Evolutionary conservation across 2,329 filamentous ascomycete genomes (phyloP).

Genomic region (Coniochaeta sp.): DNA sequence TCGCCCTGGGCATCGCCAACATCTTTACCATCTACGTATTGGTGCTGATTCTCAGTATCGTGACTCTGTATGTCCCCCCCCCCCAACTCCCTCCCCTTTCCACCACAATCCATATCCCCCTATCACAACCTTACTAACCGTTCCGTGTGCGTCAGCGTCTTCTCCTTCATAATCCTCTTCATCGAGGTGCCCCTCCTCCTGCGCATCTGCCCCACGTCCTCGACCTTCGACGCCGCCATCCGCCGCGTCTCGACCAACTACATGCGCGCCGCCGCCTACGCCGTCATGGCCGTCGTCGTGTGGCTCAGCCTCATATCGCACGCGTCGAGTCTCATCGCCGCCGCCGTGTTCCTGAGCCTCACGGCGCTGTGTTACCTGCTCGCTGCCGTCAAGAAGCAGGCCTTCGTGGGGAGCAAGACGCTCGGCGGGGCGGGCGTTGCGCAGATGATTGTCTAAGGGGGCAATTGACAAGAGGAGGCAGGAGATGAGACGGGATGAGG

Average conservation of each 20-base stretch:
- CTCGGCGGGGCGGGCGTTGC: conserved; percentile 88
- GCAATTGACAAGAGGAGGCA: too few relatives aligned
- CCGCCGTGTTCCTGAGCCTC: conserved; percentile 71
- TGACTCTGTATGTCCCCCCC: conserved; percentile 50
- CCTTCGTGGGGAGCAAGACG: conserved; percentile 90
- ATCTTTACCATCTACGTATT: conserved; percentile 49
- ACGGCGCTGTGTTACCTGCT: conserved; percentile 75
- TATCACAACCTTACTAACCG: neutral
- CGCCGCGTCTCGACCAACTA: conserved; percentile 93
- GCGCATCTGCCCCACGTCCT: conserved; percentile 93
- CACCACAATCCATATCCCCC: neutral
- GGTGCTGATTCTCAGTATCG: conserved; percentile 44
- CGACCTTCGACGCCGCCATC: conserved; percentile 81
- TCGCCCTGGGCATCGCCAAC: conserved; percentile 62
- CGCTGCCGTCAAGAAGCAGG: conserved; percentile 75
- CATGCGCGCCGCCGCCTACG: conserved; percentile 87
- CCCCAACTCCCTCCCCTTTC: too few relatives aligned
- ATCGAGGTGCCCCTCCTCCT: conserved; percentile 90
- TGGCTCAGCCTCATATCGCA: conserved; percentile 68
- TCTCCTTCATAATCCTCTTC: conserved; percentile 69
- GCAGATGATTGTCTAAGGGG: conserved; percentile 89
- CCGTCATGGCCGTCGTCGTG: conserved; percentile 71
- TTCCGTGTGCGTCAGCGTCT: conserved; percentile 42
- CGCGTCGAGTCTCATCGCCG: conserved; percentile 72
- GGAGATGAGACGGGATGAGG: neutral